Percentiles rank a stretch among this genome's conserved stretches.
These are phyloP conservation scores for Arthrinium phaeospermum DNA, from an alignment of 2,329 filamentous ascomycete genomes.

Conservation along the genomic window DNA sequence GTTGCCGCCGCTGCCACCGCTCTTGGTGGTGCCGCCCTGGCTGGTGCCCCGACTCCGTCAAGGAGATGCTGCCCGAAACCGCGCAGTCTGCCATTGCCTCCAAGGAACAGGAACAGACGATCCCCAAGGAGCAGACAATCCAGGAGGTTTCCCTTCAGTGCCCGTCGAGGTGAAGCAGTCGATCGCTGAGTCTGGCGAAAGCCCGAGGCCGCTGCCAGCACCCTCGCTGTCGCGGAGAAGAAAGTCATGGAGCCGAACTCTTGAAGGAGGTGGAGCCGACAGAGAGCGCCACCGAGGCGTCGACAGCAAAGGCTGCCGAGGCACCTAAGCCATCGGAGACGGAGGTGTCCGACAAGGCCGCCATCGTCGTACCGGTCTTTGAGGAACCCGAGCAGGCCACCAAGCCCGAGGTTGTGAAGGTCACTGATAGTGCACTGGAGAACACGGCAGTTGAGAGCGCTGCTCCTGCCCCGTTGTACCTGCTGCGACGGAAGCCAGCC, in stretches of 20 bases:
- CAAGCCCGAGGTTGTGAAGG: background rate
- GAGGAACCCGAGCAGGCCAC: constrained; percentile 22
- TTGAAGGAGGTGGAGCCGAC: constrained; percentile 63
- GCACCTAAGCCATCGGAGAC: constrained; percentile 19
- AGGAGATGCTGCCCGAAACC: constrained; percentile 55
- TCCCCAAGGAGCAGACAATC: constrained; percentile 46
- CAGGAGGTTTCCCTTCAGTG: constrained; percentile 57
- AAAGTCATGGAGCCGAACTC: constrained; percentile 75
- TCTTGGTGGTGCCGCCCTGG: constrained; percentile 42
- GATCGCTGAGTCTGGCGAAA: constrained; percentile 60
- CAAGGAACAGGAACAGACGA: background rate
- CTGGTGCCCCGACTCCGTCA: constrained; percentile 54
- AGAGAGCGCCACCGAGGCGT: constrained; percentile 28
- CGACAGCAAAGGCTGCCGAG: constrained; percentile 29
- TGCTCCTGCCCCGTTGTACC: background rate
- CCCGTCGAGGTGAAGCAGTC: constrained; percentile 64
- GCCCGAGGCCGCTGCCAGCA: constrained; percentile 73
- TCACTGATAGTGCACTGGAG: background rate
- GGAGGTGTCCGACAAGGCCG: constrained; percentile 19
- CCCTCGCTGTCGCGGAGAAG: constrained; percentile 76
- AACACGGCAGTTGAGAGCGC: constrained; percentile 13
- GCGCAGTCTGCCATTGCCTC: constrained; percentile 54
- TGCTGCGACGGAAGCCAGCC: constrained; percentile 3
- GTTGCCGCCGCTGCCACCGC: constrained; percentile 50
- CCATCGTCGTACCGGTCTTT: constrained; percentile 24